Percentiles rank a stretch among this genome's conserved stretches.
Evolutionary conservation across 2,329 filamentous ascomycete genomes (phyloP).

Genomic region (Pseudogymnoascus sp.): DNA sequence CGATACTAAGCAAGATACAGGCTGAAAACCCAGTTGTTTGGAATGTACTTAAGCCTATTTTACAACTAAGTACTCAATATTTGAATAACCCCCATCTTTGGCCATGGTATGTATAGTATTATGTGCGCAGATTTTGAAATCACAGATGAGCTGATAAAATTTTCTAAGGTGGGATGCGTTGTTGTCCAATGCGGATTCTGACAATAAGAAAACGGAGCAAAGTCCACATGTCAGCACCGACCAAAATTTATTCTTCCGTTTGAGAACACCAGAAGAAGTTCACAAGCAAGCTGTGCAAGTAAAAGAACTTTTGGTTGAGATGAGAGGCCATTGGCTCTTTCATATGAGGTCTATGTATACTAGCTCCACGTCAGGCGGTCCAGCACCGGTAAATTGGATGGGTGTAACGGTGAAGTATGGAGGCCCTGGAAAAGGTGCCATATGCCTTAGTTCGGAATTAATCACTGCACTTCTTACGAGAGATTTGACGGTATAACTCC

Average conservation of each 20-base stretch:
- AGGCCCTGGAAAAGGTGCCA: neutral
- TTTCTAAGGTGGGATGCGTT: neutral
- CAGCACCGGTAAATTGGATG: neutral
- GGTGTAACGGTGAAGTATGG: neutral
- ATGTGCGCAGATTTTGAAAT: neutral
- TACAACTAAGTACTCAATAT: neutral
- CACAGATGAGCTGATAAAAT: neutral
- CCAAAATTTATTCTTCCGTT: neutral
- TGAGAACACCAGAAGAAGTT: neutral
- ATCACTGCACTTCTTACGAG: neutral
- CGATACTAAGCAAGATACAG: neutral
- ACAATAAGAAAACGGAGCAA: neutral
- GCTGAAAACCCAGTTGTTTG: neutral
- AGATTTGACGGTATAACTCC: neutral
- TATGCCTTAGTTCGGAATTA: neutral
- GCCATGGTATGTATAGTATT: neutral
- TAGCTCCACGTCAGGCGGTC: neutral
- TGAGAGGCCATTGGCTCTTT: neutral
- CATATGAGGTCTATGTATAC: neutral
- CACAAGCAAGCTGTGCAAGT: neutral
- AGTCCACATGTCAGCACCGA: neutral
- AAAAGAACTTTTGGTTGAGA: neutral
- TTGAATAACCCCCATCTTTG: constrained; percentile 1
- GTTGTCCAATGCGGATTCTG: neutral
- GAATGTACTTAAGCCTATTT: neutral